Base-by-base conservation (phyloP, 371 early-diverging fungal genomes). In the Apophysomyces elegans region DNA sequence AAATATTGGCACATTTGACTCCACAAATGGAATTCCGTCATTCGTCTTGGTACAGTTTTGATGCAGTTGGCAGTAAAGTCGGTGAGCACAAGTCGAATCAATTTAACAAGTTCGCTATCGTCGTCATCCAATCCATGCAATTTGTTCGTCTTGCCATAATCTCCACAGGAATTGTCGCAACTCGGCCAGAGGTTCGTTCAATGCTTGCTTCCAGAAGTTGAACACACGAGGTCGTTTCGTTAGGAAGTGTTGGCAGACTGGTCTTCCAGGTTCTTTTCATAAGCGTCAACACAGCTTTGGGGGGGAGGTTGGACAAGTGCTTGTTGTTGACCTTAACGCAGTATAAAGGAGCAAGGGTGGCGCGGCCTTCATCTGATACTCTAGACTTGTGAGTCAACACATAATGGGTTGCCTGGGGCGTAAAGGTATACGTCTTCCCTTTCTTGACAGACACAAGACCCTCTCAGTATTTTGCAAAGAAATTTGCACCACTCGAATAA, bases 191-290 rank as follows among this genome's bases (percentile, higher is more conserved):
- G 56, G 59, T 8, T 37, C 14, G 21, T 38, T 8, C 9, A 37
- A 9, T 36, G 59, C 65, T n/a, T 59, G 18, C 37, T 56, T 9
- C 9, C 37, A 47, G 8, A 36, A 16, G n/a, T 14, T 32, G 16
- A 16, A 36, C 9, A 14, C 12, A 7, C 8, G 41, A 41, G 58
- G 41, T 47, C 58, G 44, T 9, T 58, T 64, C 32, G 6, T 11
- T 1, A 64, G 38, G 16, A 21, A 64, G 16, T n/a, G n/a, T 57
- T 57, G 6, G 39, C 21, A 18, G 58, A 13, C 44, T 58, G 58
- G 36, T 58, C 58, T 7, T 64, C 64, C 9, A 58, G 1, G 58
- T 64, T 58, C 7, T 9, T 11, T 45, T 64, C 64, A 64, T 64
- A 64, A 9, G 35, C 45, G 14, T 64, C 45, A 6, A 56, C 7